Percentiles rank a stretch among this genome's conserved stretches.
Conservation (phyloP, 106 monocot genomes). For the Dioscorea dumetorum region DNA sequence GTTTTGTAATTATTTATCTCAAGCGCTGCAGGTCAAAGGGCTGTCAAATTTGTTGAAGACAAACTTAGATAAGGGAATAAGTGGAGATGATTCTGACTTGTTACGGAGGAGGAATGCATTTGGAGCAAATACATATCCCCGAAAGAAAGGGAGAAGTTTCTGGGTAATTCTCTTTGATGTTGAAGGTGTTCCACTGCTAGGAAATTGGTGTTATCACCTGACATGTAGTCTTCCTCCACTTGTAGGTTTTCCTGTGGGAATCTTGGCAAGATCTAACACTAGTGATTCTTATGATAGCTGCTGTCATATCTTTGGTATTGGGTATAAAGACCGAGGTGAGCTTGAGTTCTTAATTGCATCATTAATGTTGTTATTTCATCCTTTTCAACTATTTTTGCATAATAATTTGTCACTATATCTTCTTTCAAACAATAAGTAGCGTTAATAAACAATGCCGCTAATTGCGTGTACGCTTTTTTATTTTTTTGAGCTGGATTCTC, state of each 20-base stretch:
- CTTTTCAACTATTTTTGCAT: background rate
- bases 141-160: slow-evolving; percentile 83
- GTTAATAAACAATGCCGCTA: too few relatives aligned
- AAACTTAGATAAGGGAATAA: slow-evolving; percentile 63
- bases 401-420: too few relatives aligned
- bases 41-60: slow-evolving; percentile 52
- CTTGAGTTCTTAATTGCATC: slow-evolving; percentile 3
- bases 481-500: too few relatives aligned
- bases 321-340: slow-evolving; percentile 87
- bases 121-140: slow-evolving; percentile 87
- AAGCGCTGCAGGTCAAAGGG: slow-evolving; percentile 41
- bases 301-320: slow-evolving; percentile 63
- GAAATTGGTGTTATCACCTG: background rate
- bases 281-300: slow-evolving; percentile 85
- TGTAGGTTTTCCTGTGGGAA: slow-evolving; percentile 84
- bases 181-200: background rate
- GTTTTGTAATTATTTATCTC: background rate
- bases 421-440: too few relatives aligned
- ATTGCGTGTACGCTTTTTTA: too few relatives aligned
- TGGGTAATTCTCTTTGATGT: slow-evolving; percentile 21
- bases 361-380: background rate
- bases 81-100: slow-evolving; percentile 66
- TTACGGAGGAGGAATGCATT: slow-evolving; percentile 49
- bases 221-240: background rate
- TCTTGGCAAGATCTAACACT: slow-evolving; percentile 87